These are phyloP conservation scores for Hibiscus mutabilis DNA, from an alignment of 345 rosid genomes.

Conservation along the genomic window DNA sequence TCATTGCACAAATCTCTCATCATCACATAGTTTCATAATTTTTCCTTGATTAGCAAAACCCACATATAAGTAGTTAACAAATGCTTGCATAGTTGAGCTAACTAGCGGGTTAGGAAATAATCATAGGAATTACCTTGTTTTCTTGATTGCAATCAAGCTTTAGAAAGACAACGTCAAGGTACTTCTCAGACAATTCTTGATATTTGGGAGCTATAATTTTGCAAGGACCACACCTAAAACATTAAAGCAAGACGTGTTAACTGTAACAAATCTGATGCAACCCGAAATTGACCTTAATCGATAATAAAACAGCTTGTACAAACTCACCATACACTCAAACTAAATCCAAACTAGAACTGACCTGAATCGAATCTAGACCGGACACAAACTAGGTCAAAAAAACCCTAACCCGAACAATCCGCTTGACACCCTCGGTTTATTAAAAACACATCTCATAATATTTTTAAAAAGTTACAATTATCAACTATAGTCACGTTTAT, in stretches of 20 bases:
- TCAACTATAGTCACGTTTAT: too few species aligned
- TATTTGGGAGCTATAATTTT: conserved; percentile 84
- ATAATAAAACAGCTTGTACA: too few species aligned
- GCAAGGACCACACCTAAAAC: conserved; percentile 90
- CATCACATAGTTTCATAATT: not conserved
- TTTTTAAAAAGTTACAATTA: not conserved
- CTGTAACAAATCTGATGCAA: not conserved
- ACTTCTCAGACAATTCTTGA: conserved; percentile 61
- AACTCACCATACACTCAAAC: too few species aligned
- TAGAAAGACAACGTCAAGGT: conserved; percentile 72
- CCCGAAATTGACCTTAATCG: too few species aligned
- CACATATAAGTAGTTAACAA: too few species aligned
- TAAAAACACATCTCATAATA: not conserved
- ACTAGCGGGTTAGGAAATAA: not conserved
- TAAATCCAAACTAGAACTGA: too few species aligned
- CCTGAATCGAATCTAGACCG: too few species aligned
- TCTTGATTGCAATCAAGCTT: conserved; percentile 95
- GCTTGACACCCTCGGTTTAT: not conserved
- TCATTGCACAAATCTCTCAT: not conserved
- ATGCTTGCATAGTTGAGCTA: too few species aligned
- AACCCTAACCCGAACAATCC: not conserved
- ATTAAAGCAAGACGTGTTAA: not conserved
- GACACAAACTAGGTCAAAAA: too few species aligned
- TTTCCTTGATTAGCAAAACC: too few species aligned
- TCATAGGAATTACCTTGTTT: conserved; percentile 46